A percentile compares a stretch with the other conserved stretches of the same genome.
Evolutionary conservation across 2,329 filamentous ascomycete genomes (phyloP).

Genomic region (Ceratocystis alfenasii): DNA sequence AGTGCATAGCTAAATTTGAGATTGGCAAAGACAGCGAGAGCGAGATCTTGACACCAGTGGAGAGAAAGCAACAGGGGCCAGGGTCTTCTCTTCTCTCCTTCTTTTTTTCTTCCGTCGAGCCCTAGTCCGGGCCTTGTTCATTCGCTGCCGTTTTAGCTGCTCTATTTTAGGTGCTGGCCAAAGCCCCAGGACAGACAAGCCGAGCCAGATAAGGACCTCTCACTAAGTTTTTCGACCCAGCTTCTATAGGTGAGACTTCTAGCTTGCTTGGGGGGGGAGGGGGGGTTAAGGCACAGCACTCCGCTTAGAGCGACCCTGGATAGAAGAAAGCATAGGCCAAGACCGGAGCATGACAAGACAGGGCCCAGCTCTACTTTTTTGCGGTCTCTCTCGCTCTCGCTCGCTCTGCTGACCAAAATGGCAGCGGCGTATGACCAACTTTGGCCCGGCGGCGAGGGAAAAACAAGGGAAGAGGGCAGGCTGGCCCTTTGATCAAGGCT

Average conservation of each 20-base stretch:
- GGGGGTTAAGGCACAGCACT: not conserved
- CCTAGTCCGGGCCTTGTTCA: not conserved
- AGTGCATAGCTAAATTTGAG: too few species aligned
- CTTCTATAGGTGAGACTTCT: not conserved
- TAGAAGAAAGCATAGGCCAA: not conserved
- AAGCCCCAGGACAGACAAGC: not conserved
- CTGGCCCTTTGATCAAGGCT: not conserved
- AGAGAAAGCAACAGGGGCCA: not conserved
- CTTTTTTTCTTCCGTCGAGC: not conserved
- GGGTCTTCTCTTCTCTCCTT: not conserved
- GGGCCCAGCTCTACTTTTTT: not conserved
- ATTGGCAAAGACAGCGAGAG: not conserved
- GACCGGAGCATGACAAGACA: constrained; percentile 5
- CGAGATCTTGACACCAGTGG: not conserved
- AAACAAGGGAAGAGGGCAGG: not conserved
- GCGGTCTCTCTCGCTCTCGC: not conserved
- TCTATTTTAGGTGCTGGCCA: constrained; percentile 4
- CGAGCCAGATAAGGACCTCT: not conserved
- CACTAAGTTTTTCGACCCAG: not conserved
- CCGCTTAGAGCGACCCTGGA: constrained; percentile 6
- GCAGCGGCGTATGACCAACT: not conserved
- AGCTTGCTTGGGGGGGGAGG: not conserved
- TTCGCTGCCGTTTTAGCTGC: constrained; percentile 10
- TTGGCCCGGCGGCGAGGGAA: not conserved
- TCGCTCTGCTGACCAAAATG: not conserved